phyloP scores from a whole-genome alignment of 352 stramenopile species.

The Globisporangium abappressorium region DNA sequence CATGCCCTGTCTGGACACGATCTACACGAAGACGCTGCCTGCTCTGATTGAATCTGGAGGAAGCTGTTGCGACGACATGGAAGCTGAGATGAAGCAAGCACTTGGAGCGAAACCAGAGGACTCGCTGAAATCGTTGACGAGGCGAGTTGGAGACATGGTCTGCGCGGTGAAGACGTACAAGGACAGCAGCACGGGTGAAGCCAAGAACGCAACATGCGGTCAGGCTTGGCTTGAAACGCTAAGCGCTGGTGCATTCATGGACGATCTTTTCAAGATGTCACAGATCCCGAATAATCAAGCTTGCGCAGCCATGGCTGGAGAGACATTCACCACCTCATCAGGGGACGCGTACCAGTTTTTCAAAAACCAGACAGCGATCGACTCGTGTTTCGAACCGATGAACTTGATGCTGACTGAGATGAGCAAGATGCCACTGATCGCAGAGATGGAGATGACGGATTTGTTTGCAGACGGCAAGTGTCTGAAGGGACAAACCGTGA shows the following conservation, averaged over 20 bases:
- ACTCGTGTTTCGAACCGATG: constrained; percentile 36
- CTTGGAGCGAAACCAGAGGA: constrained; percentile 25
- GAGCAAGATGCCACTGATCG: constrained; percentile 26
- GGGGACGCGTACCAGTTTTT: constrained; percentile 29
- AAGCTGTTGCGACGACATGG: constrained; percentile 32
- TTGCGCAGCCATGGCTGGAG: constrained; percentile 33
- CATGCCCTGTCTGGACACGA: constrained; percentile 31
- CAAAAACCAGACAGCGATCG: constrained; percentile 21
- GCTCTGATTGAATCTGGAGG: constrained; percentile 26
- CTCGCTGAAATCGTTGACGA: constrained; percentile 20
- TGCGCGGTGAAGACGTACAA: constrained; percentile 26
- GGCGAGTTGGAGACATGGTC: constrained; percentile 26
- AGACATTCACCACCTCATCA: constrained; percentile 26
- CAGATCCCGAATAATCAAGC: constrained; percentile 32
- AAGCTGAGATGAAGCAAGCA: constrained; percentile 21
- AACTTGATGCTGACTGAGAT: constrained; percentile 35
- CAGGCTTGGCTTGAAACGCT: constrained; percentile 19
- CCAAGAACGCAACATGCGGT: constrained; percentile 28
- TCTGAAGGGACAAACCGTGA: constrained; percentile 15
- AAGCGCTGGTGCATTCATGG: constrained; percentile 16
- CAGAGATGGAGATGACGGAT: constrained; percentile 11
- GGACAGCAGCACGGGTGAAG: constrained; percentile 2
- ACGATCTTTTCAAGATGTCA: constrained; percentile 26
- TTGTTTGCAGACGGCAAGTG: constrained; percentile 12
- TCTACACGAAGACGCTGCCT: constrained; percentile 26